These are phyloP conservation scores for Citrus glauca DNA, from an alignment of 345 rosid genomes.

Conservation along the genomic window DNA sequence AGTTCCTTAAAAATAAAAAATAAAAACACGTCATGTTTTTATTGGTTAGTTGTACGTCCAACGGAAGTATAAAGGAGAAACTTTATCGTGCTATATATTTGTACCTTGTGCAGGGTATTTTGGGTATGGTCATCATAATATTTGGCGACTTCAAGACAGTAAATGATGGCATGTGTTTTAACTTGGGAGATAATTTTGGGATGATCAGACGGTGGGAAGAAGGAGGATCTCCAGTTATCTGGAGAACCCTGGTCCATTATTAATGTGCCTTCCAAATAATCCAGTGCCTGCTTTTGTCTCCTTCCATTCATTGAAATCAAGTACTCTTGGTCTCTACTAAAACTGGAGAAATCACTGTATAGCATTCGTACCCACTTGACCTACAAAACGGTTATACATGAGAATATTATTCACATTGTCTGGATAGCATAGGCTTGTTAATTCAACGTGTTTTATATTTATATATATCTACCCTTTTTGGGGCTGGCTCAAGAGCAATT, in stretches of 20 bases:
- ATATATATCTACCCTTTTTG: slow-evolving; percentile 45
- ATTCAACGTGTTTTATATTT: background rate
- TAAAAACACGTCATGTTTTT: no score
- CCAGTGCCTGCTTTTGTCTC: slow-evolving; percentile 30
- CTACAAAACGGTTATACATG: slow-evolving; percentile 19
- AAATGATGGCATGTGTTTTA: slow-evolving; percentile 48
- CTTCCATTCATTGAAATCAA: slow-evolving; percentile 52
- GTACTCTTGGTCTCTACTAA: slow-evolving; percentile 61
- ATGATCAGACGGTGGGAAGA: slow-evolving; percentile 51
- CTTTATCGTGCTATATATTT: no score
- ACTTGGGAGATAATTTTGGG: slow-evolving; percentile 51
- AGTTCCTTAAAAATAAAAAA: slow-evolving; percentile 30
- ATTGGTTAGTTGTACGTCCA: no score
- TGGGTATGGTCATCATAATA: slow-evolving; percentile 48
- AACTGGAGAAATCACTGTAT: slow-evolving; percentile 54
- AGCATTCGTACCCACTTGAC: slow-evolving; percentile 78
- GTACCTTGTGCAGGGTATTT: slow-evolving; percentile 39
- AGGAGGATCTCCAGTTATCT: slow-evolving; percentile 63
- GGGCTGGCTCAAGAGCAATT: slow-evolving; percentile 54
- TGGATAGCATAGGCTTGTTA: no score
- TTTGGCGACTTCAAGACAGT: slow-evolving; percentile 70
- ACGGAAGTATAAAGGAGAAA: no score
- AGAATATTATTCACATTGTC: no score
- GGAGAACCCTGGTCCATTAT: slow-evolving; percentile 48
- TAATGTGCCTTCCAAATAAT: slow-evolving; percentile 71